Evolutionary conservation across 768 basidiomycete genomes (phyloP), one percentile per base, ranked within the genome.

Genomic region (Kwoniella dendrophila): DNA sequence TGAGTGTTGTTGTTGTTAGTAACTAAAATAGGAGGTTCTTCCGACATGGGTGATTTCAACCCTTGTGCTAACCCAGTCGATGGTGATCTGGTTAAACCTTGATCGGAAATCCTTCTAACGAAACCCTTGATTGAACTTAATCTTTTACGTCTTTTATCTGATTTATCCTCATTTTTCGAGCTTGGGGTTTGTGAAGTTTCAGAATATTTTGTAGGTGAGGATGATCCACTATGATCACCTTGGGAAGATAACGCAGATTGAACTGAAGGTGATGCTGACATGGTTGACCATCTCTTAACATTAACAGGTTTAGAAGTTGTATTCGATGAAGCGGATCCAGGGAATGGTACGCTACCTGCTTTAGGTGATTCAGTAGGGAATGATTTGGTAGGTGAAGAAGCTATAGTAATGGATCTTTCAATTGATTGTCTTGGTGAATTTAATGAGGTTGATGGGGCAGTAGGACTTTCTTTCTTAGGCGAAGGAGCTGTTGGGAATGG

Each of bases 71-170:
- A n/a, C n/a, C n/a, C n/a, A n/a, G n/a, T n/a, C n/a, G n/a, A n/a
- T n/a, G 61, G 26, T 22, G 41, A 45, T 22, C 60, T 32, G 2
- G 60, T 54, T 29, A 59, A 58, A 5, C 68, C 66, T 54, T 77
- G 75, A 58, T 77, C 75, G 22, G 63, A 67, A 36, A 77, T 71
- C 36, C 75, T 44, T 24, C 75, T 40, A 4, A 77, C 75, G 34
- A 77, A 68, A 10, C 73, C 73, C 58, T 73, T 72, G 54, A 77
- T 59, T 7, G 66, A 68, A 43, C 62, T 69, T 26, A 74, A 41
- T 10, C 71, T 30, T 38, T 77, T 77, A 30, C 73, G 58, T 14
- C 63, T 47, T 49, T 75, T 71, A 20, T 65, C 68, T 16, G 65
- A 61, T 56, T 70, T 72, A 18, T 56, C 63, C 36, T 55, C 20